phyloP scores from a whole-genome alignment of 2,329 filamentous ascomycete genomes.

The Diatrype stigma region DNA sequence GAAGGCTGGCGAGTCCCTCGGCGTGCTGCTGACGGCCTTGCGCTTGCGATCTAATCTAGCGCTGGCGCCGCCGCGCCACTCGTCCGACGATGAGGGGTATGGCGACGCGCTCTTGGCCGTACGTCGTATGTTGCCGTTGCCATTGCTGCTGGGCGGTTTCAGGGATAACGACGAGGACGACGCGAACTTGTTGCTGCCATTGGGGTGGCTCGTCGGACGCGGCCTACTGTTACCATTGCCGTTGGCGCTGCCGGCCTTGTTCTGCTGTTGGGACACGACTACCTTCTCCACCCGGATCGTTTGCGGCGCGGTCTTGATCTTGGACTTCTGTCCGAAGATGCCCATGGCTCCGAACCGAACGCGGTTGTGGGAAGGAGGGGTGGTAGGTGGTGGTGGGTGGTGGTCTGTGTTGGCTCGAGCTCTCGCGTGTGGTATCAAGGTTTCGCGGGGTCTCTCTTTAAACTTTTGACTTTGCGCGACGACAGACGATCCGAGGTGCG shows the following conservation, averaged over 20 bases:
- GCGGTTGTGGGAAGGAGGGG: no score
- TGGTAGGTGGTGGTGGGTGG: neutral
- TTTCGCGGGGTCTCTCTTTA: neutral
- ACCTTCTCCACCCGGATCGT: slow-evolving; percentile 51
- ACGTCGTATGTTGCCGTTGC: slow-evolving; percentile 14
- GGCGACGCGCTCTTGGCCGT: slow-evolving; percentile 36
- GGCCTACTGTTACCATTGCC: slow-evolving; percentile 18
- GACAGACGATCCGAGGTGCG: no score
- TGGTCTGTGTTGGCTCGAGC: neutral
- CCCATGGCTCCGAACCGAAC: slow-evolving; percentile 33
- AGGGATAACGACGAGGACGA: slow-evolving; percentile 35
- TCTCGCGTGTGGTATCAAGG: neutral
- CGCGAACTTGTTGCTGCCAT: slow-evolving; percentile 13
- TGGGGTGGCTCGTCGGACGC: slow-evolving; percentile 9
- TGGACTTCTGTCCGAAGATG: slow-evolving; percentile 40
- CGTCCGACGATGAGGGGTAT: slow-evolving; percentile 28
- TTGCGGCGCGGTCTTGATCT: slow-evolving; percentile 48
- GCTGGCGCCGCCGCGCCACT: slow-evolving; percentile 16
- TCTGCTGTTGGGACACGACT: slow-evolving; percentile 36
- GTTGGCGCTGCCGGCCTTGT: slow-evolving; percentile 15
- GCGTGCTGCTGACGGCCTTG: slow-evolving; percentile 35
- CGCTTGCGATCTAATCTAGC: slow-evolving; percentile 38
- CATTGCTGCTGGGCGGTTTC: slow-evolving; percentile 25
- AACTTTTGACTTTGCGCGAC: neutral
- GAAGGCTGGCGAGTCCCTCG: slow-evolving; percentile 41